phyloP scores from a whole-genome alignment of 1,139 yeast species.

The Sugiyamaella castrensis region DNA sequence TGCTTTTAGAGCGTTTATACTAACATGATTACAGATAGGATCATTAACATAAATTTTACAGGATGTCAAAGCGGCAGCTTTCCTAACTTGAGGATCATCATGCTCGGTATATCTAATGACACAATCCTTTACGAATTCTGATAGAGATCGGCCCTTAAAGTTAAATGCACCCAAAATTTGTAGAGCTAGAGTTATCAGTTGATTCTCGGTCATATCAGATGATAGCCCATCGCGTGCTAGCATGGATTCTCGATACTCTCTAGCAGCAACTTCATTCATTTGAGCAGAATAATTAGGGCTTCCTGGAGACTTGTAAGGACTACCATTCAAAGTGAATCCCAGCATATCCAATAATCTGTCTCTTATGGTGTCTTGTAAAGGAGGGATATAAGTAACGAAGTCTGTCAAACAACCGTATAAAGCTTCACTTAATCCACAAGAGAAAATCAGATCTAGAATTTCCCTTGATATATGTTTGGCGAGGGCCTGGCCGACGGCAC shows the following conservation, averaged over 20 bases:
- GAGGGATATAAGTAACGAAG: constrained; percentile 72
- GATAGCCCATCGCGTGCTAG: constrained; percentile 55
- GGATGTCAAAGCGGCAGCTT: constrained; percentile 81
- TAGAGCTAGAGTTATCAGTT: constrained; percentile 62
- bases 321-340: constrained; percentile 78
- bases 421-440: constrained; percentile 77
- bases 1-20: constrained; percentile 77
- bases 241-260: constrained; percentile 73
- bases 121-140: constrained; percentile 84
- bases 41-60: constrained; percentile 76
- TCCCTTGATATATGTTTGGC: constrained; percentile 85
- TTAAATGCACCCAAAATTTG: constrained; percentile 72
- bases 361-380: constrained; percentile 69
- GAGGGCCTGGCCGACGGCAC: constrained; percentile 92
- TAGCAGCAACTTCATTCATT: constrained; percentile 66
- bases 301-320: constrained; percentile 81
- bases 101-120: constrained; percentile 80
- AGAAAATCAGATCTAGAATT: constrained; percentile 71
- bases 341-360: constrained; percentile 69
- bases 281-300: constrained; percentile 63
- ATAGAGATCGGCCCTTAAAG: constrained; percentile 70
- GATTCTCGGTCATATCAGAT: constrained; percentile 44
- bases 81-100: constrained; percentile 72
- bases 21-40: constrained; percentile 80
- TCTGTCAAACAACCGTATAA: constrained; percentile 72